Evolutionary conservation across 176 grass and related monocot species (phyloP), one percentile per base, ranked within the genome.

Genomic region (Eleusine indica): DNA sequence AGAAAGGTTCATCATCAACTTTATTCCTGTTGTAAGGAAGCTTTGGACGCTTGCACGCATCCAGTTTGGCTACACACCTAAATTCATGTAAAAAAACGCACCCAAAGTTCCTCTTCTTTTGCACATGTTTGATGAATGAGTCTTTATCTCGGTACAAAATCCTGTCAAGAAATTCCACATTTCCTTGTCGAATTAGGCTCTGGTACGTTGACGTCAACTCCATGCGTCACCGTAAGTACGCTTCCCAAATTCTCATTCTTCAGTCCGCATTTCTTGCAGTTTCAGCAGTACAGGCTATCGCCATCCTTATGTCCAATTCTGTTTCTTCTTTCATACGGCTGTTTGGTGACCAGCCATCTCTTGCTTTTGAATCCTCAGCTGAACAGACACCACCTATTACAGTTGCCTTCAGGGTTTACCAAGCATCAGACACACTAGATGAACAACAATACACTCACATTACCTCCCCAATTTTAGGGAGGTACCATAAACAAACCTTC

Each of bases 21-120:
- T 67, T 67, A 67, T 39, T 25, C 32, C 65, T 38, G 14, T 67
- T 67, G 65, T 67, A 66, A 66, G 63, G 63, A 66, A 66, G 13
- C 63, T 66, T 16, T 16, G 30, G 63, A 5, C 63, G 61, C 61
- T 35, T 66, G 29, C 62, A 67, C 32, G 66, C 66, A 40, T 68
- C 66, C 13, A 19, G 17, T 68, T 68, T 68, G 66, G 66, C 37
- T 15, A 68, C 14, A 68, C 17, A 2, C 35, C 15, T 19, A 61
- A 25, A 58, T 58, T 58, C 54, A n/a, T 58, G n/a, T 21, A 7
- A n/a, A 66, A 12, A 35, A 12, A 35, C 3, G 14, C 4, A 17
- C 1, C 2, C 64, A 66, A 66, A 37, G 4, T 68, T 25, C 37
- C 14, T 19, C 15, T 38, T 0, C 14, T 5, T 39, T 2, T 7